Evolutionary conservation across 2,329 filamentous ascomycete genomes (phyloP), one percentile per base, ranked within the genome.

Genomic region (Rosellinia necatrix): DNA sequence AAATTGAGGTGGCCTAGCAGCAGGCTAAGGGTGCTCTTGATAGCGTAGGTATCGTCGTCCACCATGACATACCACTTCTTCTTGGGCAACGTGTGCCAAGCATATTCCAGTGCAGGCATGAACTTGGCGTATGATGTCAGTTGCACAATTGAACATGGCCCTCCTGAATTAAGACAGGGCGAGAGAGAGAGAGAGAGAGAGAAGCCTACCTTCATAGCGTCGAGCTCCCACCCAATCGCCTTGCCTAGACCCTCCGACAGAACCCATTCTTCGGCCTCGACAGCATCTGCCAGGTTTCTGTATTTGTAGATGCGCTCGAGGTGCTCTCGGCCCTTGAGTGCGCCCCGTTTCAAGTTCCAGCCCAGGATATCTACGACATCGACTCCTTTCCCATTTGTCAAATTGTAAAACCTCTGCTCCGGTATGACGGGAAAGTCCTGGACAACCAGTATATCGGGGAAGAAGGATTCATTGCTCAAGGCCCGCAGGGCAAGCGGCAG

Each of bases 11-110:
- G 80, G 15, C 74, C 72, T 12, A 84, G 71, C 10, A 84, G 68
- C 1, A 77, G 67, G 37, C 72, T 70, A 24, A 84, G 68, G 10
- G 81, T 81, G 2, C 76, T 72, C 48, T 75, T 75, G 40, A 83
- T 73, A 40, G 84, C 66, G 64, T 78, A 84, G 1, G 80, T 84
- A 65, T 85, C 81, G 67, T 84, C 82, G 67, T 84, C 81, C 12
- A 82, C 68, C 60, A 84, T 77, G 58, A 84, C 67, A 64, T 83
- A 84, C 82, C 82, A 84, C 65, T 82, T 81, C 71, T 83, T 84
- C 58, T 73, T 67, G 0, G 81, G 81, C 65, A 83, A 72, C 13
- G 70, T 73, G 34, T 73, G 68, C 71, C 78, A 82, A 17, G 78
- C 72, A 58, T 81, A 75, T 61, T 83, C 79, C 61, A 85, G 76